These are phyloP conservation scores for Phlebiopsis gigantea DNA, from an alignment of 768 basidiomycete genomes.

Conservation along the genomic window DNA sequence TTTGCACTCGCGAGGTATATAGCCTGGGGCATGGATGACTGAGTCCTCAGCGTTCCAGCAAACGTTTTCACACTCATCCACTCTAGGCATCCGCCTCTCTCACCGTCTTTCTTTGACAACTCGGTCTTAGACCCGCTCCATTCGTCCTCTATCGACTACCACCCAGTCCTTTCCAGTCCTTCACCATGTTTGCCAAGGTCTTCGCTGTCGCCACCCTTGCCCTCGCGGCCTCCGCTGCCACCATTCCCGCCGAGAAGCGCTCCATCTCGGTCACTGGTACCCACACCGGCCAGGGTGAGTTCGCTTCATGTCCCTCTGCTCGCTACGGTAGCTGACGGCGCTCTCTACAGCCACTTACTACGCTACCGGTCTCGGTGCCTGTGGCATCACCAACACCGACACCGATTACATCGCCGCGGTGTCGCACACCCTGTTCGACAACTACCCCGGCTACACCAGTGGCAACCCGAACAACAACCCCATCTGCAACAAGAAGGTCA, in stretches of 20 bases:
- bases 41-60: neutral
- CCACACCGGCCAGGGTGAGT: slow-evolving; percentile 20
- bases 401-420: slow-evolving; percentile 53
- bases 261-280: slow-evolving; percentile 12
- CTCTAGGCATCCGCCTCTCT: neutral
- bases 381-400: slow-evolving; percentile 51
- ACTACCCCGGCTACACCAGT: slow-evolving; percentile 35
- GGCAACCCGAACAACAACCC: slow-evolving; percentile 73
- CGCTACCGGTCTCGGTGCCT: slow-evolving; percentile 54
- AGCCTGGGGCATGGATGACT: neutral
- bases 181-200: slow-evolving; percentile 23
- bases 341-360: slow-evolving; percentile 44
- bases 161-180: neutral
- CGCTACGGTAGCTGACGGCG: slow-evolving; percentile 15
- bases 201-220: slow-evolving; percentile 39
- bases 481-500: slow-evolving; percentile 50
- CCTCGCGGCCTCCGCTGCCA: slow-evolving; percentile 31
- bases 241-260: slow-evolving; percentile 29
- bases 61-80: neutral
- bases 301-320: neutral
- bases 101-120: neutral
- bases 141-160: neutral
- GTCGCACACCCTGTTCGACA: slow-evolving; percentile 50
- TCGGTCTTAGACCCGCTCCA: neutral
- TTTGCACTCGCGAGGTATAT: neutral